phyloP scores from a whole-genome alignment of 1,139 yeast species.

The Taphrina communis region DNA sequence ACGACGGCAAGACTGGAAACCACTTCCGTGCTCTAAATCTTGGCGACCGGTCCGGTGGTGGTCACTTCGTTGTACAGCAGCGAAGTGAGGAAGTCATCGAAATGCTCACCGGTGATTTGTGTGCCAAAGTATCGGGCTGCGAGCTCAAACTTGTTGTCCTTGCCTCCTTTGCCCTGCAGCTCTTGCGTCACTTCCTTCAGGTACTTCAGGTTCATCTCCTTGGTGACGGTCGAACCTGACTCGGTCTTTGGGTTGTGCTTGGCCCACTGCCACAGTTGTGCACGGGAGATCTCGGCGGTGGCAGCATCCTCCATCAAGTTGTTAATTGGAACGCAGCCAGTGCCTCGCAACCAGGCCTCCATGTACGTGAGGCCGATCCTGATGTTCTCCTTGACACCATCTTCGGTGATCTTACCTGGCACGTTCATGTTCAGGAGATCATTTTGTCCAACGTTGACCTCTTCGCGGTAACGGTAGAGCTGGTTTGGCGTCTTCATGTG shows the following conservation, averaged over 20 bases:
- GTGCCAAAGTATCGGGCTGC: slow-evolving; percentile 68
- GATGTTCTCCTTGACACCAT: slow-evolving; percentile 73
- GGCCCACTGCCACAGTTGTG: slow-evolving; percentile 85
- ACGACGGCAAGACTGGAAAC: not conserved
- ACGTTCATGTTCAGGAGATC: slow-evolving; percentile 74
- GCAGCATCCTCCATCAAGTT: slow-evolving; percentile 88
- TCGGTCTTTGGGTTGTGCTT: slow-evolving; percentile 71
- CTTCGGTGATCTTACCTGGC: slow-evolving; percentile 71
- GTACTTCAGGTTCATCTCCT: slow-evolving; percentile 62
- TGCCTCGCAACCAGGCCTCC: slow-evolving; percentile 82
- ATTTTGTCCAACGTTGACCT: slow-evolving; percentile 62
- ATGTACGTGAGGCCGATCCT: slow-evolving; percentile 76
- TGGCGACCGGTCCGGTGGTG: slow-evolving; percentile 43
- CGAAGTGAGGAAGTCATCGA: slow-evolving; percentile 70
- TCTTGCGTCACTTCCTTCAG: slow-evolving; percentile 68
- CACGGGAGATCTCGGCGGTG: slow-evolving; percentile 83
- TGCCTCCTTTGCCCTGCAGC: slow-evolving; percentile 62
- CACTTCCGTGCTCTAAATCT: slow-evolving; percentile 8
- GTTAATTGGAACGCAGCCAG: slow-evolving; percentile 83
- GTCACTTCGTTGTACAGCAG: slow-evolving; percentile 39
- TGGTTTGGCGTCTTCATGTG: slow-evolving; percentile 86
- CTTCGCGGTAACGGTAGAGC: slow-evolving; percentile 63
- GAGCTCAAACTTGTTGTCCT: slow-evolving; percentile 60
- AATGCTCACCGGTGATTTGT: slow-evolving; percentile 68
- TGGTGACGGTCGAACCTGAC: slow-evolving; percentile 64